A percentile compares a stretch with the other conserved stretches of the same genome.
phyloP scores from a whole-genome alignment of 2,329 filamentous ascomycete species.

The Fusarium aywerte region DNA sequence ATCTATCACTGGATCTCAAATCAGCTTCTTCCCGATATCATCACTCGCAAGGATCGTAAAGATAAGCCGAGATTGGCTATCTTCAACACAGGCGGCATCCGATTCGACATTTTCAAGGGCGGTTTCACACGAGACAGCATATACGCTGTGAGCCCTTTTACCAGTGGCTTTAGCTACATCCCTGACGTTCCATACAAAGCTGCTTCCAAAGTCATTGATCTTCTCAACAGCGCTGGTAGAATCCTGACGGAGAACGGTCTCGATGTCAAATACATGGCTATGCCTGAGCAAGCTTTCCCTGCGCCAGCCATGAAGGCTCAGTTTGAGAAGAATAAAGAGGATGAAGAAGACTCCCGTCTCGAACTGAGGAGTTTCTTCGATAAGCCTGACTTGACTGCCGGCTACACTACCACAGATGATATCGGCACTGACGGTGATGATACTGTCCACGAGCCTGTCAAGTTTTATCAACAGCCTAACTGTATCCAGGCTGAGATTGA shows the following conservation, averaged over 20 bases:
- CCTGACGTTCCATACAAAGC: conserved; percentile 82
- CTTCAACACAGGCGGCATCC: conserved; percentile 88
- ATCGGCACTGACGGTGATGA: conserved; percentile 88
- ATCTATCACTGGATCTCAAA: conserved; percentile 85
- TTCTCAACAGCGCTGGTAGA: conserved; percentile 66
- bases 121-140: conserved; percentile 88
- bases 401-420: conserved; percentile 92
- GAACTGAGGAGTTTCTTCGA: conserved; percentile 48
- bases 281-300: conserved; percentile 58
- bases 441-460: conserved; percentile 80
- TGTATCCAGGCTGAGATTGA: conserved; percentile 76
- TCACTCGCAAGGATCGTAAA: conserved; percentile 67
- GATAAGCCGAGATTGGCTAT: conserved; percentile 76
- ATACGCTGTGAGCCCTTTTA: conserved; percentile 89
- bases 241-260: conserved; percentile 56
- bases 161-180: conserved; percentile 79
- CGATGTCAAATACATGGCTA: conserved; percentile 60
- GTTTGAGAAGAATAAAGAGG: conserved; percentile 23
- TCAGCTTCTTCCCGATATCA: conserved; percentile 75
- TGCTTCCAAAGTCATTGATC: conserved; percentile 73
- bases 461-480: conserved; percentile 83
- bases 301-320: conserved; percentile 27
- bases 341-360: conserved; percentile 43
- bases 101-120: conserved; percentile 96
- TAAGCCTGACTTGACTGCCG: conserved; percentile 64